Evolutionary conservation across 169 alveolate species (phyloP).

Genomic region (Plasmodium ovale): DNA sequence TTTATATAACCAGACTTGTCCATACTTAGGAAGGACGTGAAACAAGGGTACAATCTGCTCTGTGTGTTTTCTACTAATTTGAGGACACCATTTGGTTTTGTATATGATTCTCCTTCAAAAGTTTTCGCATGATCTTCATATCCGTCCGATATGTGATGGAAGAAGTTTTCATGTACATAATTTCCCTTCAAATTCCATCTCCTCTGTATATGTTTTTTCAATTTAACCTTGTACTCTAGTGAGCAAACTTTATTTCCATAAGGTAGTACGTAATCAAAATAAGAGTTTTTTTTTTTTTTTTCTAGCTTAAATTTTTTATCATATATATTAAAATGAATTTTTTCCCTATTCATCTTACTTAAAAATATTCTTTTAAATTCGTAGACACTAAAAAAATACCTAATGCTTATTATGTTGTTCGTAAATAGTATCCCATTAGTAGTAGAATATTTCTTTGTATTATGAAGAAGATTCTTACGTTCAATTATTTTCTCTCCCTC

Average conservation of each 20-base stretch:
- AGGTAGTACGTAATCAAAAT: constrained; percentile 35
- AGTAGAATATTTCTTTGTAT: neutral
- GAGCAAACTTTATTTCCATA: constrained; percentile 67
- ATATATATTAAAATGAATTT: constrained; percentile 24
- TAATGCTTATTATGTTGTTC: constrained; percentile 50
- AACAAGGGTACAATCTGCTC: constrained; percentile 39
- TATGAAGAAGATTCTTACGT: neutral
- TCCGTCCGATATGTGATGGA: constrained; percentile 16
- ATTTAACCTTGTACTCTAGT: constrained; percentile 47
- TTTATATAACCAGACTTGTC: constrained; percentile 65
- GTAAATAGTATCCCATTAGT: constrained; percentile 17
- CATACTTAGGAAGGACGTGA: constrained; percentile 32
- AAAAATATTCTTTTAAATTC: constrained; percentile 54
- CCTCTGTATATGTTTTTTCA: constrained; percentile 61
- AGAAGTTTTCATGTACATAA: constrained; percentile 68
- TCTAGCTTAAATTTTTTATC: constrained; percentile 30
- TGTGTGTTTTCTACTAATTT: constrained; percentile 45
- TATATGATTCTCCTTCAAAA: neutral
- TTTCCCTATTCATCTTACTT: constrained; percentile 53
- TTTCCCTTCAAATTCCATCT: constrained; percentile 74
- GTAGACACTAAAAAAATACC: constrained; percentile 48
- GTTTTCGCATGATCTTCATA: no score
- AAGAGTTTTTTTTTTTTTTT: neutral
- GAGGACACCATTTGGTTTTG: constrained; percentile 24
- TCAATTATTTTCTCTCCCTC: neutral